Evolutionary conservation across 345 rosid species (phyloP).

Genomic region (Ricinus communis): DNA sequence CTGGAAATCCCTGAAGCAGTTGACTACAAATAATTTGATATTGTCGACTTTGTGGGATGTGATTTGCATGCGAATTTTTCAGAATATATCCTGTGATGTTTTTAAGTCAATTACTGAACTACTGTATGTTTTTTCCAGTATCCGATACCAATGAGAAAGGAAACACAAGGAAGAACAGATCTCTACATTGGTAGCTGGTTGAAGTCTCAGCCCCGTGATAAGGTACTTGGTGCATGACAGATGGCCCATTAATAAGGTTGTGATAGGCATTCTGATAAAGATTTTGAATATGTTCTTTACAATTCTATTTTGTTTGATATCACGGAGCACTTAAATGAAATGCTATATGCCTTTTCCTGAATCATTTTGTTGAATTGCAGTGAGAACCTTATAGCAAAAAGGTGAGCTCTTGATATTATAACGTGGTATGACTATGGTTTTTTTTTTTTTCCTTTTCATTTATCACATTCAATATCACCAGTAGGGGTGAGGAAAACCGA

Average conservation of each 20-base stretch:
- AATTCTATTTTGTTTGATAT: neutral
- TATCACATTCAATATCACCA: neutral
- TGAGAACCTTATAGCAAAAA: neutral
- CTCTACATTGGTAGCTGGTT: conserved; percentile 78
- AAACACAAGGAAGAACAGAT: conserved; percentile 90
- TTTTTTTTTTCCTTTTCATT: neutral
- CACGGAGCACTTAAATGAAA: conserved; percentile 7
- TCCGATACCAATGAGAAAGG: conserved; percentile 79
- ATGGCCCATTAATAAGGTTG: conserved; percentile 2
- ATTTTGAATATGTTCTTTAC: neutral
- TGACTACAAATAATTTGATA: neutral
- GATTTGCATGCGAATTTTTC: neutral
- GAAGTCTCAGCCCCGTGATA: conserved; percentile 77
- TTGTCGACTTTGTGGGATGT: neutral
- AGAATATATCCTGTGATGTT: neutral
- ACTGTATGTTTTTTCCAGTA: conserved; percentile 40
- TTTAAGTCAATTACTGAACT: conserved; percentile 4
- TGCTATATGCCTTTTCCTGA: neutral
- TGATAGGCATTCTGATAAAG: neutral
- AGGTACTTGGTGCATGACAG: conserved; percentile 43
- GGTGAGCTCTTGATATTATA: conserved; percentile 3
- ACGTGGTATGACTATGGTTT: too few relatives aligned
- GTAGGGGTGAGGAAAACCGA: too few relatives aligned
- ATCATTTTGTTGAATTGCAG: neutral
- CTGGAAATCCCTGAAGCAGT: neutral